These are phyloP conservation scores for Erythrophleum fordii DNA, from an alignment of 306 rosid genomes.

Conservation along the genomic window DNA sequence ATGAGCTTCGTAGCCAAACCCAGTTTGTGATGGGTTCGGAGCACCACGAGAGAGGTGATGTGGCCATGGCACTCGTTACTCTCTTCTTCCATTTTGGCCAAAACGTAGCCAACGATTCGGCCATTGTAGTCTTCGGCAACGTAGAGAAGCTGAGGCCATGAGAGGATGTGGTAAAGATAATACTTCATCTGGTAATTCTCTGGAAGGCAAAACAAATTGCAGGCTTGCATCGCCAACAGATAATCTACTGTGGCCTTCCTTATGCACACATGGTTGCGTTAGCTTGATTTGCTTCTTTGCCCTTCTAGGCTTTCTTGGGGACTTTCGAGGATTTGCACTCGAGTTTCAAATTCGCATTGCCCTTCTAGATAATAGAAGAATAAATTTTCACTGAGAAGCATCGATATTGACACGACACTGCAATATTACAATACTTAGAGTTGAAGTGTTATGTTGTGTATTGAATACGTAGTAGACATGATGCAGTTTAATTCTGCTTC, in stretches of 20 bases:
- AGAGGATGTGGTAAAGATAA: constrained; percentile 92
- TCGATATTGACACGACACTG: no score
- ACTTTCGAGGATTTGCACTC: background rate
- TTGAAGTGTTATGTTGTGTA: no score
- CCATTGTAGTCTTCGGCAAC: constrained; percentile 98
- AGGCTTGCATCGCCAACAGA: constrained; percentile 94
- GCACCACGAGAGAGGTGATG: constrained; percentile 95
- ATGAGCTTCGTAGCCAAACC: constrained; percentile 98
- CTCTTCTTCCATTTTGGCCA: constrained; percentile 97
- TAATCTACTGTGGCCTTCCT: constrained; percentile 91
- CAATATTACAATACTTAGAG: no score
- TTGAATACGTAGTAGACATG: no score
- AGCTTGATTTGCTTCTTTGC: no score
- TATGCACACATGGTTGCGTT: constrained; percentile 84
- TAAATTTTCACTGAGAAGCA: background rate
- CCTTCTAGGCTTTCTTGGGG: background rate
- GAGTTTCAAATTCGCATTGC: background rate
- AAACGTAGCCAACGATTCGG: constrained; percentile 89
- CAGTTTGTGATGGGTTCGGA: constrained; percentile 91
- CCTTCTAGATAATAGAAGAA: background rate
- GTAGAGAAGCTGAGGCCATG: constrained; percentile 97
- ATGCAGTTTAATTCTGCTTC: no score
- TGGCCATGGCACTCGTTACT: constrained; percentile 97
- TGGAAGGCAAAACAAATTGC: constrained; percentile 89
- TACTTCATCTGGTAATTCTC: constrained; percentile 98